Evolutionary conservation across 495 filamentous ascomycete genomes (phyloP).

Genomic region (Letharia lupina): DNA sequence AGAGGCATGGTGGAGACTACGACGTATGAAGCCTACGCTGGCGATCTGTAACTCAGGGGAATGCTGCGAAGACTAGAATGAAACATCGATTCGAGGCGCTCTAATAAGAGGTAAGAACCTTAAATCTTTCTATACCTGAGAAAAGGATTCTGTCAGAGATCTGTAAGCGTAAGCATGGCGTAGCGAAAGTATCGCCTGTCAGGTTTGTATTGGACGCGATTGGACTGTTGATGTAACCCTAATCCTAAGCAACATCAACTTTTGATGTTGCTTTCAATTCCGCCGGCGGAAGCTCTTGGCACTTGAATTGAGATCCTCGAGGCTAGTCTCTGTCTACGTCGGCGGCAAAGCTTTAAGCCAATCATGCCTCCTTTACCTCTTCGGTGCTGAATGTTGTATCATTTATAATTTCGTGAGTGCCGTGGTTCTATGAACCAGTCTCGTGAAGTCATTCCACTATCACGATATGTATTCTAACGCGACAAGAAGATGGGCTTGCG

Average conservation of each 20-base stretch:
- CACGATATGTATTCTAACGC: background rate
- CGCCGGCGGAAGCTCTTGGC: no score
- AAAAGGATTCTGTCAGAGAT: background rate
- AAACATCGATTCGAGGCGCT: no score
- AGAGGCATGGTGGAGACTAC: background rate
- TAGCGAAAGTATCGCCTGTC: background rate
- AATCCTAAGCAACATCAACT: no score
- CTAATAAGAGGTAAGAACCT: background rate
- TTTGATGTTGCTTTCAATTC: no score
- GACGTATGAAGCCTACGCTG: background rate
- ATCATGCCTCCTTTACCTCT: no score
- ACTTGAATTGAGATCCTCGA: background rate
- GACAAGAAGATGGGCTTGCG: constrained; percentile 3
- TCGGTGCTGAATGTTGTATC: no score
- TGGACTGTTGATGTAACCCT: background rate
- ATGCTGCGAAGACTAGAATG: no score
- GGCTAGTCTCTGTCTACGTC: no score
- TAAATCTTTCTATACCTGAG: background rate
- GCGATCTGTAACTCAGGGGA: background rate
- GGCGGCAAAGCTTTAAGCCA: no score
- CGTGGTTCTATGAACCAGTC: background rate
- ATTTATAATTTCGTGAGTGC: background rate
- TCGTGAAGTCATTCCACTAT: background rate
- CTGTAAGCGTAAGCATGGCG: background rate
- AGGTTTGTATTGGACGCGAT: background rate